phyloP scores from a whole-genome alignment of 1,139 yeast genomes.

The Maudiozyma humilis region DNA sequence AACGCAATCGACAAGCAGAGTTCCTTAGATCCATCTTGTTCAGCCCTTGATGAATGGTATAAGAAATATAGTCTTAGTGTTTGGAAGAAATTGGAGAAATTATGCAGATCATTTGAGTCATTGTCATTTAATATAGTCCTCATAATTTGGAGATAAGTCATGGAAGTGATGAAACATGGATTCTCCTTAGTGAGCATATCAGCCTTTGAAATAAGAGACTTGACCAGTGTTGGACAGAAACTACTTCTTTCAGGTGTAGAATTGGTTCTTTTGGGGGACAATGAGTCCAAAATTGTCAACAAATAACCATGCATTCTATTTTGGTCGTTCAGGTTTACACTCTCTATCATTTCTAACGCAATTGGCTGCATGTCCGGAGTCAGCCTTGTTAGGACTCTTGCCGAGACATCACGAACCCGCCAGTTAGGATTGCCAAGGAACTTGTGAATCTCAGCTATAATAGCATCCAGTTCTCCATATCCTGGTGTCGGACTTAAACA shows the following conservation, averaged over 20 bases:
- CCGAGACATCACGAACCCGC: slow-evolving; percentile 84
- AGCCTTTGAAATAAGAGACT: slow-evolving; percentile 9
- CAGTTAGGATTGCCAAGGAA: slow-evolving; percentile 51
- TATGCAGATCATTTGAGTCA: not conserved
- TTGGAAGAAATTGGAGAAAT: not conserved
- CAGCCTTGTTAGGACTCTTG: slow-evolving; percentile 56
- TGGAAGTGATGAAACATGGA: slow-evolving; percentile 33
- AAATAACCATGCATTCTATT: slow-evolving; percentile 54
- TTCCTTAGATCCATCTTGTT: slow-evolving; percentile 42
- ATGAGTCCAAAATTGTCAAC: slow-evolving; percentile 33
- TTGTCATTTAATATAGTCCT: slow-evolving; percentile 9
- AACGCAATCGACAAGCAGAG: slow-evolving; percentile 35
- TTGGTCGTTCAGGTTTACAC: slow-evolving; percentile 21
- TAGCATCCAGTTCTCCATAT: slow-evolving; percentile 43
- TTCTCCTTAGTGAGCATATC: slow-evolving; percentile 24
- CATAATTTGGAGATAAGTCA: slow-evolving; percentile 34
- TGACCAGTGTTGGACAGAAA: not conserved
- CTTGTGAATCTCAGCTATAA: slow-evolving; percentile 38
- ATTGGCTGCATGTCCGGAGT: slow-evolving; percentile 31
- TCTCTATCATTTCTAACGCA: slow-evolving; percentile 14
- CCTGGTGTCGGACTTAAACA: slow-evolving; percentile 55
- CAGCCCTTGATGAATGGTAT: slow-evolving; percentile 14
- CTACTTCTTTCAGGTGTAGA: not conserved
- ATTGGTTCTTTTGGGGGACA: not conserved
- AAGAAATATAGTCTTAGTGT: slow-evolving; percentile 31